Base-by-base conservation (phyloP, 805 yeast species). In the Saturnispora bothae region DNA sequence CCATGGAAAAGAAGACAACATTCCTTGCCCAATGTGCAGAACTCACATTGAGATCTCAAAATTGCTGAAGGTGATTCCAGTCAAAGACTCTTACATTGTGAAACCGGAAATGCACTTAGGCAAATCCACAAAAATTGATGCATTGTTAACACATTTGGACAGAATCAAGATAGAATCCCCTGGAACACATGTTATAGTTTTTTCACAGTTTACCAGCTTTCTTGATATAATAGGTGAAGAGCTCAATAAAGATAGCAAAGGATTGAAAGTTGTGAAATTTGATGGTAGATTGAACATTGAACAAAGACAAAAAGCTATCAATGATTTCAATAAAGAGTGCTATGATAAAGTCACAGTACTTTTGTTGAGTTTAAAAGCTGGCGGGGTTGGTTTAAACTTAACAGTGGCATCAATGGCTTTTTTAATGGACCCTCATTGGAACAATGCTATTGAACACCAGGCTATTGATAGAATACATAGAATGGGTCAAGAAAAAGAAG, bases 371-470 rank as follows among this genome's bases (percentile, higher is more conserved):
- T 60, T 86, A 44, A 88, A 85, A 56, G 94, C 96, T 1, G 96
- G 96, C 18, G 96, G 96, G 6, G 95, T 86, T 10, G 96, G 96
- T 0, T 64, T 88, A 44, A 88, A 88, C 52, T 62, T 88, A 43
- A 88, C 95, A 0, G 74, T 78, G 36, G 95, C 96, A 0, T 79
- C 83, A 0, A 68, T 73, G 26, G 96, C 94, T 3, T 85, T 77
- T 48, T 68, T 88, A 72, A 80, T 89, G 84, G 96, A 88, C 51
- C 96, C 96, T 0, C 88, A 95, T 92, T 88, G 96, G 96, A 83
- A 92, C 22, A 94, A 84, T 33, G 83, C 94, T 34, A 75, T 80
- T 38, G 95, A 85, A 50, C 84, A 83, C 36, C 96, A 85, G 56
- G 95, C 95, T 0, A 83, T 86, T 43, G 95, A 86, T 59, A 59